A percentile compares a stretch with the other conserved stretches of the same genome.
Conservation (phyloP, 2,329 filamentous ascomycete species). For the Neurospora sp. region DNA sequence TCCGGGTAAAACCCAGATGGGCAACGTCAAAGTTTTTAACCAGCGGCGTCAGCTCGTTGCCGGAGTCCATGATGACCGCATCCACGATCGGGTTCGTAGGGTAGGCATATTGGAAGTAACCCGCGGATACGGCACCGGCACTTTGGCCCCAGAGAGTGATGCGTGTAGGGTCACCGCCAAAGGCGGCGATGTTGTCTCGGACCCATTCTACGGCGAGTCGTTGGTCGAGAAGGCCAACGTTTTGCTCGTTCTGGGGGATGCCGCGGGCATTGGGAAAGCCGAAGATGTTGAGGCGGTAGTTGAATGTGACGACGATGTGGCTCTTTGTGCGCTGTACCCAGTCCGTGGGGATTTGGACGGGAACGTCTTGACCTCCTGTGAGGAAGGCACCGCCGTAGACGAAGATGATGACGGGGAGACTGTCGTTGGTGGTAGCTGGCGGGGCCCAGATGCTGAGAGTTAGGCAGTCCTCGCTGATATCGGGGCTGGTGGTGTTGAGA, state of each 20-base stretch:
- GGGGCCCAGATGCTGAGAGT: slow-evolving; percentile 18
- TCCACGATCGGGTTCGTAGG: slow-evolving; percentile 29
- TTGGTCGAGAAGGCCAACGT: slow-evolving; percentile 44
- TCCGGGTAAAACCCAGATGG: slow-evolving; percentile 28
- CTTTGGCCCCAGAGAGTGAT: slow-evolving; percentile 39
- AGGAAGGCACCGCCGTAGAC: slow-evolving; percentile 21
- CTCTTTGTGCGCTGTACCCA: slow-evolving; percentile 21
- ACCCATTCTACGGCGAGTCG: slow-evolving; percentile 42
- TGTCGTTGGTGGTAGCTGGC: neutral
- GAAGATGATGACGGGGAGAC: slow-evolving; percentile 17
- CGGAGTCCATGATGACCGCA: slow-evolving; percentile 29
- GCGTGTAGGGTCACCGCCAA: slow-evolving; percentile 37
- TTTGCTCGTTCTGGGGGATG: slow-evolving; percentile 21
- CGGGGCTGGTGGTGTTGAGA: slow-evolving; percentile 11
- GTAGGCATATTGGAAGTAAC: slow-evolving; percentile 32
- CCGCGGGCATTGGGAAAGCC: slow-evolving; percentile 23
- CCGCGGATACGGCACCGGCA: slow-evolving; percentile 30
- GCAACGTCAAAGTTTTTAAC: slow-evolving; percentile 17
- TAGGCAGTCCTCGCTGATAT: slow-evolving; percentile 17
- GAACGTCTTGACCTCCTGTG: slow-evolving; percentile 19
- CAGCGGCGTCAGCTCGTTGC: slow-evolving; percentile 25
- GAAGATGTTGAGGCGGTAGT: slow-evolving; percentile 23
- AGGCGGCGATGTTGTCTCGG: slow-evolving; percentile 36
- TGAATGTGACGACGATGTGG: slow-evolving; percentile 23
- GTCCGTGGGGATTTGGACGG: slow-evolving; percentile 18